Conservation (phyloP, 805 yeast genomes). For the Myxozyma vanderwaltii region DNA sequence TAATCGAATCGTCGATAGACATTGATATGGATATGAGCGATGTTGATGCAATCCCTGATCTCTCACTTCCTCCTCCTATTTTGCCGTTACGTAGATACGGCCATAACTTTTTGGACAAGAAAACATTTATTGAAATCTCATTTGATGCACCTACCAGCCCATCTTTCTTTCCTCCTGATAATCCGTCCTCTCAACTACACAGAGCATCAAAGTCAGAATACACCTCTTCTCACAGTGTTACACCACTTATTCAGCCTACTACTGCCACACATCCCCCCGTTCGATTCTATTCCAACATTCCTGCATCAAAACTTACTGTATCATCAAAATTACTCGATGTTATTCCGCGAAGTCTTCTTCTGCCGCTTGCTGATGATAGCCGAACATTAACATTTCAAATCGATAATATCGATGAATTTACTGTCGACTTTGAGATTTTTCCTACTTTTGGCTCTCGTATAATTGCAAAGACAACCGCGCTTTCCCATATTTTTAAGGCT, state of each 20-base stretch:
- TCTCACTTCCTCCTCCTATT: constrained; percentile 93
- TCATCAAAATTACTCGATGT: constrained; percentile 70
- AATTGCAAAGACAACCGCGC: constrained; percentile 83
- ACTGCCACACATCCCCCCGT: constrained; percentile 41
- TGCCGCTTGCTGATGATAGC: constrained; percentile 73
- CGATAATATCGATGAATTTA: constrained; percentile 29
- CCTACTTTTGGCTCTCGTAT: constrained; percentile 94
- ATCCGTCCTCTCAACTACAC: background rate
- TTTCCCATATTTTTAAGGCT: constrained; percentile 55
- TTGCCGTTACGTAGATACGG: constrained; percentile 93
- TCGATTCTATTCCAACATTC: constrained; percentile 48
- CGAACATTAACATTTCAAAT: constrained; percentile 64
- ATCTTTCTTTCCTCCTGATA: constrained; percentile 38
- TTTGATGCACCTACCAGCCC: constrained; percentile 51
- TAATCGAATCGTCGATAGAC: background rate
- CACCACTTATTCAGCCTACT: background rate
- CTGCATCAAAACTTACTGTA: constrained; percentile 68
- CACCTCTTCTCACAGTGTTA: background rate
- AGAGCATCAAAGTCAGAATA: background rate
- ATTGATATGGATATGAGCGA: constrained; percentile 37
- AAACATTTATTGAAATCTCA: constrained; percentile 76
- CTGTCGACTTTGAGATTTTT: constrained; percentile 64
- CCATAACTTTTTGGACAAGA: constrained; percentile 90
- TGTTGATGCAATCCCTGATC: constrained; percentile 81
- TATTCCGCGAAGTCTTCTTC: constrained; percentile 80